Evolutionary conservation across 345 rosid genomes (phyloP).

Genomic region (Garcia nutans): DNA sequence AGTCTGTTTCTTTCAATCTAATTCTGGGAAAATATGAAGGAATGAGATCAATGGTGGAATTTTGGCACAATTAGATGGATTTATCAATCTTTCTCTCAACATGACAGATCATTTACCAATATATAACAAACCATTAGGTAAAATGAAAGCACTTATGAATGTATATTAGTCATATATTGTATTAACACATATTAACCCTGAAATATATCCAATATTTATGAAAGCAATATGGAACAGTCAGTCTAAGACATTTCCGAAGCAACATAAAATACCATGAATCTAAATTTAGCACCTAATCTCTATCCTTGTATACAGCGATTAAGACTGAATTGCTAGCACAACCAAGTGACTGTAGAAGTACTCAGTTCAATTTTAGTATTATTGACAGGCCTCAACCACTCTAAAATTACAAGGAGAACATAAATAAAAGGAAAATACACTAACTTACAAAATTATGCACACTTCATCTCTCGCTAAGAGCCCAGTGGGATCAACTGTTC

Average conservation of each 20-base stretch:
- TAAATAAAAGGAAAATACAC: not conserved
- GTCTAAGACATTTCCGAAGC: not conserved
- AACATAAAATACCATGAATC: not conserved
- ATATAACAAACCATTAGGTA: no score
- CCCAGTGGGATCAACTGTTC: constrained; percentile 80
- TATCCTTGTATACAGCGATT: not conserved
- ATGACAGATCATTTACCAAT: no score
- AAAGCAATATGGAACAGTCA: no score
- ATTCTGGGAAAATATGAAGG: no score
- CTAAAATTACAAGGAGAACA: not conserved
- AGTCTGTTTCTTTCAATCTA: no score
- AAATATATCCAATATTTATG: no score
- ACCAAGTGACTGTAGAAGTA: not conserved
- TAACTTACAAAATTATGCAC: constrained; percentile 70
- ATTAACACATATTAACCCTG: no score
- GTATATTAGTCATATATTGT: no score
- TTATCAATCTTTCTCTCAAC: no score
- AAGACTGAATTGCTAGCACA: not conserved
- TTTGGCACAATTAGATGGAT: no score
- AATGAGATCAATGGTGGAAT: no score
- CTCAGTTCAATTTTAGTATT: not conserved
- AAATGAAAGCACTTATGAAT: no score
- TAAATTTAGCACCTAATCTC: not conserved
- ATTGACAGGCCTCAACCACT: not conserved
- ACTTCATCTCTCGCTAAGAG: constrained; percentile 63